Evolutionary conservation across 805 yeast genomes (phyloP).

Genomic region (Myxozyma udenii): DNA sequence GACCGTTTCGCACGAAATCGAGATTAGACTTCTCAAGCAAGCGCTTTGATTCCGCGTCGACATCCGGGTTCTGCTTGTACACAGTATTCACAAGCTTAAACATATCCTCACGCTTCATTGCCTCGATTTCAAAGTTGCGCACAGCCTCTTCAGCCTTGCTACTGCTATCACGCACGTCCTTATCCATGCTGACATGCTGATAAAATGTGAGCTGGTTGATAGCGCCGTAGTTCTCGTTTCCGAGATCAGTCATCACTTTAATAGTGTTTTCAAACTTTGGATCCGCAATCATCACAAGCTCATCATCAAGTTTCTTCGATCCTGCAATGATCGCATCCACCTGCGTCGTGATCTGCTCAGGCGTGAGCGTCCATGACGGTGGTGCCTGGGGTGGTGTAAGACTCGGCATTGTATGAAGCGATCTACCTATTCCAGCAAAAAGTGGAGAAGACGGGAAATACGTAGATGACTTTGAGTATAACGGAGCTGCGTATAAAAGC

Average conservation of each 20-base stretch:
- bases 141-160: constrained; percentile 53
- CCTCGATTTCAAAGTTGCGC: constrained; percentile 56
- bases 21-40: constrained; percentile 56
- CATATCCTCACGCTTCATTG: constrained; percentile 63
- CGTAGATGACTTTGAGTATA: too few relatives aligned
- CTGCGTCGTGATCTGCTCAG: constrained; percentile 46
- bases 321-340: constrained; percentile 48
- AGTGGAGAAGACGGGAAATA: too few relatives aligned
- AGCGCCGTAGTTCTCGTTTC: constrained; percentile 48
- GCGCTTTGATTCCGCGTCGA: constrained; percentile 56
- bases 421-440: too few relatives aligned
- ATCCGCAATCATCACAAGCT: constrained; percentile 45
- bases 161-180: constrained; percentile 69
- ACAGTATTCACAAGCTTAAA: constrained; percentile 57
- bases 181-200: constrained; percentile 65
- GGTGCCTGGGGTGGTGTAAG: constrained; percentile 36
- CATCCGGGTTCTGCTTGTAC: constrained; percentile 39
- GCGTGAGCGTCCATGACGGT: constrained; percentile 61
- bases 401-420: too few relatives aligned
- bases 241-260: constrained; percentile 50
- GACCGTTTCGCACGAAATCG: constrained; percentile 65
- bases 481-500: too few relatives aligned
- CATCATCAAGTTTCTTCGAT: constrained; percentile 50
- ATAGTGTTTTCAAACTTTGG: constrained; percentile 60
- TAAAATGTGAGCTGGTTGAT: constrained; percentile 60